These are phyloP conservation scores for Fomitopsis palustris DNA, from an alignment of 1,284 basidiomycete genomes.

Conservation along the genomic window DNA sequence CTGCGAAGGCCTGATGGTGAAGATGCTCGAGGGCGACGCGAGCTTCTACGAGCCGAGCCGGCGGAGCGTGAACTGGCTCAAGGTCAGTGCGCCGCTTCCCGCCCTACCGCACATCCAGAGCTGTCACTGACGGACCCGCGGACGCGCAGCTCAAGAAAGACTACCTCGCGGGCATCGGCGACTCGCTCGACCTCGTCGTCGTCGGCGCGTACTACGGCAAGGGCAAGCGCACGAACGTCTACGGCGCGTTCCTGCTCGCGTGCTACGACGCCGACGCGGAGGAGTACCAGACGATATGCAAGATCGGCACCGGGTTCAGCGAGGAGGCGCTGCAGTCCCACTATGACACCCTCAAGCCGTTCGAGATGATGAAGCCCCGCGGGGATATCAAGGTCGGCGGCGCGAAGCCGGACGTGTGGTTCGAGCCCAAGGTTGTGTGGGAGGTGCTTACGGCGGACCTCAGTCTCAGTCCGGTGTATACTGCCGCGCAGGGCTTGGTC, in stretches of 20 bases:
- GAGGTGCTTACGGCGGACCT: conserved; percentile 97
- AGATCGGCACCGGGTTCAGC: conserved; percentile 97
- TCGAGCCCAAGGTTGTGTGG: conserved; percentile 95
- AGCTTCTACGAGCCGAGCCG: conserved; percentile 96
- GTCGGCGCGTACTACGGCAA: conserved; percentile 97
- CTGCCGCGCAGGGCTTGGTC: conserved; percentile 93
- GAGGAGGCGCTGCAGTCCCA: conserved; percentile 88
- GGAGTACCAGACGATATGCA: conserved; percentile 95
- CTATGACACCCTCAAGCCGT: conserved; percentile 76
- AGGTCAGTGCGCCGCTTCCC: conserved; percentile 46
- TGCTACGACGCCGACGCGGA: conserved; percentile 92
- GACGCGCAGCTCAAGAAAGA: conserved; percentile 87
- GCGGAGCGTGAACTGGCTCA: conserved; percentile 96
- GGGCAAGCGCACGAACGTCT: conserved; percentile 95
- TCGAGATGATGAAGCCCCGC: conserved; percentile 69
- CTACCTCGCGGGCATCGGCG: conserved; percentile 95
- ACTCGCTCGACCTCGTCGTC: conserved; percentile 96
- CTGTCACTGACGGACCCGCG: neutral
- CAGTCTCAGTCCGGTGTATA: conserved; percentile 95
- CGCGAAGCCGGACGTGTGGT: conserved; percentile 93
- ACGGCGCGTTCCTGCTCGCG: conserved; percentile 93
- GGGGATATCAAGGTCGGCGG: conserved; percentile 83
- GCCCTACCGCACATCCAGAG: neutral
- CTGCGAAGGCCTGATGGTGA: conserved; percentile 99
- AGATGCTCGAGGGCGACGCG: conserved; percentile 90